Conservation (phyloP, 2,329 filamentous ascomycete species). For the Xylariales sp. region DNA sequence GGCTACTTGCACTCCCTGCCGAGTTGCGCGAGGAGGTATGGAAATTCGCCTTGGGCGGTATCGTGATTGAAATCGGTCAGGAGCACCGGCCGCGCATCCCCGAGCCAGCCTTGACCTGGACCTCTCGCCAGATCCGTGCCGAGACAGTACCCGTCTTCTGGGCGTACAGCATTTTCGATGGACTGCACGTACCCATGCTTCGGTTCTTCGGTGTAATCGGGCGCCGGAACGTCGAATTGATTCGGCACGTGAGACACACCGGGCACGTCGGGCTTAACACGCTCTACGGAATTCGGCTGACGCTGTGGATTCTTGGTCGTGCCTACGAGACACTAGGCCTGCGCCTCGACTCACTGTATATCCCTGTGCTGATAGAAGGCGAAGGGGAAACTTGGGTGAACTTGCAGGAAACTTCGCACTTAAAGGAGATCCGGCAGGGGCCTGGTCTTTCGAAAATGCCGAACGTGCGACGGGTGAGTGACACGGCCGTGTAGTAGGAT, state of each 20-base stretch:
- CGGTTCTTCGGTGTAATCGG: background rate
- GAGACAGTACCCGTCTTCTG: conserved; percentile 1
- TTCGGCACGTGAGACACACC: conserved; percentile 1
- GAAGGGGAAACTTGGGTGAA: conserved; percentile 1
- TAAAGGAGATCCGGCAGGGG: background rate
- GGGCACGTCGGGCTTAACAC: conserved; percentile 2
- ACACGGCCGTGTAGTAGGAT: too few species aligned
- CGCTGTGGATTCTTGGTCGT: background rate
- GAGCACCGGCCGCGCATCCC: background rate
- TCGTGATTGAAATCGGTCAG: background rate
- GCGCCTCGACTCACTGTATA: background rate
- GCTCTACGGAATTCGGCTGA: background rate
- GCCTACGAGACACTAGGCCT: conserved; percentile 1
- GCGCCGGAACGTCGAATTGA: background rate
- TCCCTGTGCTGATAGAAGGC: background rate
- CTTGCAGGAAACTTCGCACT: background rate
- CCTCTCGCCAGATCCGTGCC: background rate
- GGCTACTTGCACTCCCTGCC: conserved; percentile 1
- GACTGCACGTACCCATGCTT: conserved; percentile 1
- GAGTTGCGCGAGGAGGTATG: conserved; percentile 4
- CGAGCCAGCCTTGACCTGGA: conserved; percentile 1
- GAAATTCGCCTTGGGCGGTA: background rate
- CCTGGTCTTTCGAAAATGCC: conserved; percentile 1
- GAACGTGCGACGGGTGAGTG: conserved; percentile 1
- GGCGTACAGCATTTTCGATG: conserved; percentile 1